phyloP scores from a whole-genome alignment of 176 grass and related monocot species.

The Raddia distichophylla region DNA sequence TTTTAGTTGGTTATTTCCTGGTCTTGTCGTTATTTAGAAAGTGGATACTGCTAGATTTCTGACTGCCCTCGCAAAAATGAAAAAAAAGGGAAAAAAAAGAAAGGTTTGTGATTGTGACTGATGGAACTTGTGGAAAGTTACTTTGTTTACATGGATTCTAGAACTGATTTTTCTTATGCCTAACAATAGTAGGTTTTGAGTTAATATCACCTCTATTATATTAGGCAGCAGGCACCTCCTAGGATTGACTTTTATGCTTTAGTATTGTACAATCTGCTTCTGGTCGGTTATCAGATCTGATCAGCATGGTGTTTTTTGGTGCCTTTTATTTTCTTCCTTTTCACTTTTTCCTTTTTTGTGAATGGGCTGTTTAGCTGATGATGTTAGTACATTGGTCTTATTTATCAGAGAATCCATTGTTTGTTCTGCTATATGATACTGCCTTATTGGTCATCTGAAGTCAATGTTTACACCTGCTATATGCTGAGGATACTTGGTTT shows the following conservation, averaged over 20 bases:
- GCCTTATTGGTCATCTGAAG: constrained; percentile 2
- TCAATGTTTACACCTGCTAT: constrained; percentile 14
- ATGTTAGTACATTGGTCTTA: background rate
- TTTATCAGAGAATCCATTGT: constrained; percentile 24
- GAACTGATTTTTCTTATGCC: constrained; percentile 18
- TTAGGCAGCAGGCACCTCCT: background rate
- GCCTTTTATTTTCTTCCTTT: constrained; percentile 18
- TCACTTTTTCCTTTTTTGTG: constrained; percentile 18
- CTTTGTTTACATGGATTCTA: constrained; percentile 38
- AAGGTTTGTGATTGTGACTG: constrained; percentile 36
- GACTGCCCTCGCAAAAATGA: background rate
- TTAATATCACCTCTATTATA: constrained; percentile 40
- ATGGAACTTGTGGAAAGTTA: constrained; percentile 11
- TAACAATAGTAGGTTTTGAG: constrained; percentile 26
- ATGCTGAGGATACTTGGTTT: background rate
- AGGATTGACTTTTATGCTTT: constrained; percentile 32
- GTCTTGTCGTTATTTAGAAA: constrained; percentile 18
- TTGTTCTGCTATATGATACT: constrained; percentile 1
- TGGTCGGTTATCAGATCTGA: constrained; percentile 27
- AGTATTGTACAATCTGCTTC: constrained; percentile 20
- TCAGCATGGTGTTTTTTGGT: background rate
- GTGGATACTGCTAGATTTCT: constrained; percentile 16
- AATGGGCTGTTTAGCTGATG: background rate
- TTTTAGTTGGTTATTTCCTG: constrained; percentile 31
- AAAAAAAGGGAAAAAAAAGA: background rate